Evolutionary conservation across 148 eudicot genomes (phyloP), one percentile per base, ranked within the genome.

Genomic region (Vaccinium darrowii): DNA sequence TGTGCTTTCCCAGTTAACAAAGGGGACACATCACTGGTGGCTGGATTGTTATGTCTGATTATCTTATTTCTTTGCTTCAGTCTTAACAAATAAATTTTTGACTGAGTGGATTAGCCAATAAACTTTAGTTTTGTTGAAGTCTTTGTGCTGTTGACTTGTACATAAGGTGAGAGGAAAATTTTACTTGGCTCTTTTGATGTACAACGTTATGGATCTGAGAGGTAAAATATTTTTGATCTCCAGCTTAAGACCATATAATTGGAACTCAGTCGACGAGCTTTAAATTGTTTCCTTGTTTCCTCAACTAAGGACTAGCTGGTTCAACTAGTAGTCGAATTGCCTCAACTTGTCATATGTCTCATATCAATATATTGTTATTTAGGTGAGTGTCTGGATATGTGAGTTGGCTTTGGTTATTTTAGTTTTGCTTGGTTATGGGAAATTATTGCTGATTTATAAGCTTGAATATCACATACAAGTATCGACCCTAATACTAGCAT

Each of bases 1-100:
- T 50, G 80, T 77, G 39, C 16, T 77, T 77, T 77, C 39, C 51
- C 60, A 51, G 54, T 77, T 77, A 27, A 12, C 36, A 77, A 75
- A 25, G 57, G 54, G 27, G 13, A 76, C 8, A 43, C 56, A 21
- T 43, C 52, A 43, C 11, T 50, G 0, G 79, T 76, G 56, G 11
- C 73, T 15, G 36, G 30, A 33, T 25, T 25, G 36, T 67, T 67
- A 12, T 11, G 25, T 3, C 16, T 33, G 25, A 67, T 67, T 67
- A 10, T 67, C 36, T 67, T 67, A 14, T 67, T 67, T 23, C 36
- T 67, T 67, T 67, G 33, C 25, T 43, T 43, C 3, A 9, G 5
- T 76, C 79, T 76, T 76, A 4, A 49, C 9, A 21, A 47, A 19
- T 21, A 76, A 50, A n/a, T 25, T 16, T 50, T 76, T 19, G 18